Evolutionary conservation across 768 basidiomycete species (phyloP).

Genomic region (Phlegmacium glaucopus): DNA sequence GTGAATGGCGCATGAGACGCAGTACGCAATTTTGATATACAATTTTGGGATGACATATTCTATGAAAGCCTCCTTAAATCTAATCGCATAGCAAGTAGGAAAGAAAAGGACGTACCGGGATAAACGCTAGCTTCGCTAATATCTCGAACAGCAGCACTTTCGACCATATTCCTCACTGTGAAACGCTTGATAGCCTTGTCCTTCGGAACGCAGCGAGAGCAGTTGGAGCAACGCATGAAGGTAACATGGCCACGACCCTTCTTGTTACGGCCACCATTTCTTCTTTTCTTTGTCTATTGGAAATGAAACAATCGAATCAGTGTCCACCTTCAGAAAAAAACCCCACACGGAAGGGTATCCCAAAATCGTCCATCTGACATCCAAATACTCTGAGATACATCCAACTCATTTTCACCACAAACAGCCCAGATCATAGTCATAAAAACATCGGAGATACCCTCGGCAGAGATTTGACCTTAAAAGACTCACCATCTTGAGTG

Average conservation of each 20-base stretch:
- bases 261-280: constrained; percentile 99
- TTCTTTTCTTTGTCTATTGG: constrained; percentile 93
- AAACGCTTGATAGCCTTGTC: constrained; percentile 99
- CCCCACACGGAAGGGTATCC: neutral
- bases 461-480: constrained; percentile 7
- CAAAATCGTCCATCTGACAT: constrained; percentile 32
- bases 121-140: constrained; percentile 96
- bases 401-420: constrained; percentile 27
- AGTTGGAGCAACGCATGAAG: constrained; percentile 98
- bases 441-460: neutral
- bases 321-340: constrained; percentile 1
- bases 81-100: neutral
- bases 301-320: constrained; percentile 14
- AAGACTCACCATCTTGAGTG: constrained; percentile 40
- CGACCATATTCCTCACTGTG: constrained; percentile 99
- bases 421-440: constrained; percentile 21
- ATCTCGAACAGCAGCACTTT: constrained; percentile 96
- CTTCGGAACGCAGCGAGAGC: constrained; percentile 96
- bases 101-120: constrained; percentile 54
- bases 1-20: constrained; percentile 99
- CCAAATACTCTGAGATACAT: constrained; percentile 23
- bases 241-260: constrained; percentile 95
- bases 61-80: constrained; percentile 26
- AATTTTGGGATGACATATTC: constrained; percentile 97
- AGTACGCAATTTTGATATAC: constrained; percentile 98